Evolutionary conservation across 2,329 filamentous ascomycete genomes (phyloP), one percentile per base, ranked within the genome.

Genomic region (Emmonsiellopsis sp.): DNA sequence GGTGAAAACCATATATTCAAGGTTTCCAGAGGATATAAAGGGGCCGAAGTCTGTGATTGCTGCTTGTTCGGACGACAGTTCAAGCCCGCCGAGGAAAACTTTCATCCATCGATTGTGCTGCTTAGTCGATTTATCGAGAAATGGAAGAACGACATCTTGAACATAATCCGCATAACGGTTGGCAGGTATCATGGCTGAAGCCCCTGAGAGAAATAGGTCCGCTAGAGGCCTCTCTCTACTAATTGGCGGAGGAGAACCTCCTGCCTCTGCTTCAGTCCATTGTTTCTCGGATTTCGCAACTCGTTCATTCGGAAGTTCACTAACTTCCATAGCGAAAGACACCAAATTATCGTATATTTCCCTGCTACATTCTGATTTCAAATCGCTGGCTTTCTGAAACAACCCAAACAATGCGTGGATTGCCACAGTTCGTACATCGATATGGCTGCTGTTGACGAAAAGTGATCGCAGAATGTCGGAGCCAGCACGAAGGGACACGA

Each of bases 81-180:
- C 42, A 5, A 56, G 11, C 10, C 53, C 45, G 1, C n/a, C 3
- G n/a, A 62, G 54, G 31, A 63, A 59, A 5, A 44, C 40, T 2
- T 47, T 45, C 53, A 63, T 60, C 61, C 61, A 63, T n/a, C 56
- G 56, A 14, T 54, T 53, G 54, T 61, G 60, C 21, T 57, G 53
- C 8, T 42, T 40, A 3, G 54, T 53, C 11, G 57, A 63, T 42
- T 61, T 53, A 2, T 57, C 51, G 3, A 63, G 17, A 21, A 61
- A 33, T 1, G 57, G 60, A 5, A 61, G 42, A 5, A 63, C 37
- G n/a, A 57, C 42, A 3, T 55, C 43, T 5, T 52, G 42, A 13
- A 57, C 51, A 40, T 63, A 61, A 8, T 37, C 37, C 33, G 34
- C 14, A 34, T 40, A 48, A 8, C 55, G 33, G n/a, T 36, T 21